Conservation (phyloP, 2,329 filamentous ascomycete species). For the Xenosphaeropsis pyriputrescens region DNA sequence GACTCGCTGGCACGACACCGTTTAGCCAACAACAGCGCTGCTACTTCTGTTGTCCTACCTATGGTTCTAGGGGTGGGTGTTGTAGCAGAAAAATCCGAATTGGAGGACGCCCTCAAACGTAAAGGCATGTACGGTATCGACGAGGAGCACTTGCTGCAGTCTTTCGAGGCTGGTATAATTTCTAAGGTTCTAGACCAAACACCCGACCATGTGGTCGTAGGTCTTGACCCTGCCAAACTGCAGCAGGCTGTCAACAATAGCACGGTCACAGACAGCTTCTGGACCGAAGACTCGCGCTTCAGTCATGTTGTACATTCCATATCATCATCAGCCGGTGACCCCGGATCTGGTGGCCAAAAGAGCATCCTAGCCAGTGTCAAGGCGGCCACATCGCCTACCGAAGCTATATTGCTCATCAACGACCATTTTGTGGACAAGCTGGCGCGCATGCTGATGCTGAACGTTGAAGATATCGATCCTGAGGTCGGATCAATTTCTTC, state of each 20-base stretch:
- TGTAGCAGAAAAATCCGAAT: constrained; percentile 11
- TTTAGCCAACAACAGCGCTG: constrained; percentile 11
- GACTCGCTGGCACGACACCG: constrained; percentile 18
- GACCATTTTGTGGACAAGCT: background rate
- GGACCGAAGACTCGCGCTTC: constrained; percentile 13
- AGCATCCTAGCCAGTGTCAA: background rate
- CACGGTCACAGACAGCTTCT: constrained; percentile 9
- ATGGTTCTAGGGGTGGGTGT: constrained; percentile 22
- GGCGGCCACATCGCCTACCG: background rate
- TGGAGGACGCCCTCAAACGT: constrained; percentile 1
- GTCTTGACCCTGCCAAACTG: constrained; percentile 10
- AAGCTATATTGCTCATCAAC: background rate
- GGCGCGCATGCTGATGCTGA: background rate
- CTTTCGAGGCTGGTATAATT: background rate
- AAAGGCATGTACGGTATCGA: constrained; percentile 1
- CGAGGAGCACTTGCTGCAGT: background rate
- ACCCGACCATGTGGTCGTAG: constrained; percentile 18
- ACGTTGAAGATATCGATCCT: constrained; percentile 13
- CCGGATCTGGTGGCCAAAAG: background rate
- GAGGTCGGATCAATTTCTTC: constrained; percentile 9
- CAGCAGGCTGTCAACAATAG: background rate
- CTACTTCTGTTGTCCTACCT: constrained; percentile 12
- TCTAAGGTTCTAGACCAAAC: constrained; percentile 13
- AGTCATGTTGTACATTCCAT: constrained; percentile 7
- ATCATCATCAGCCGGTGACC: constrained; percentile 1